Conservation (phyloP, 352 stramenopile species). For the Peronosclerospora sorghi region DNA sequence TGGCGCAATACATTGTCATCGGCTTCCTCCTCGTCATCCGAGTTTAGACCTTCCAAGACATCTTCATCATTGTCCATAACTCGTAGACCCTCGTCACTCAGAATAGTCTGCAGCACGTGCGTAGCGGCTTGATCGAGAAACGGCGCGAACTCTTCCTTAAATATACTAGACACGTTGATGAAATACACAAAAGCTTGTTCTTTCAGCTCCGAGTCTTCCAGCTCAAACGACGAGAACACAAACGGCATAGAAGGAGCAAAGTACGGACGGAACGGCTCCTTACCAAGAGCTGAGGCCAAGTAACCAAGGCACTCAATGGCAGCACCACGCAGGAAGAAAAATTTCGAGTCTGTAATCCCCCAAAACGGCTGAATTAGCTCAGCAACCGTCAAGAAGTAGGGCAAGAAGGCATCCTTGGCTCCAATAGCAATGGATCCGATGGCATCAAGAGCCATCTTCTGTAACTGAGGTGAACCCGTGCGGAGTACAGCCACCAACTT, state of each 20-base stretch:
- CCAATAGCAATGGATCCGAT: slow-evolving; percentile 94
- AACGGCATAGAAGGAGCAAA: slow-evolving; percentile 91
- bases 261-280: slow-evolving; percentile 92
- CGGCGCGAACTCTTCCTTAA: slow-evolving; percentile 94
- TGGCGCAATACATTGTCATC: slow-evolving; percentile 60
- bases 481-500: slow-evolving; percentile 92
- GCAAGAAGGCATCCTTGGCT: slow-evolving; percentile 94
- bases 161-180: slow-evolving; percentile 96
- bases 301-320: slow-evolving; percentile 98
- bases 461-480: slow-evolving; percentile 84
- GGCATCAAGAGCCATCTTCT: slow-evolving; percentile 96
- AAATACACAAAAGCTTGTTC: slow-evolving; percentile 98
- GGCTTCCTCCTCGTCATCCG: slow-evolving; percentile 68
- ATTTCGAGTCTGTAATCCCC: slow-evolving; percentile 86
- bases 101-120: slow-evolving; percentile 54
- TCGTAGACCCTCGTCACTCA: slow-evolving; percentile 69
- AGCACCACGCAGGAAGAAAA: slow-evolving; percentile 89
- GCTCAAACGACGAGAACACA: slow-evolving; percentile 87
- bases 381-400: slow-evolving; percentile 88
- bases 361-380: slow-evolving; percentile 86
- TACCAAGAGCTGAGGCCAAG: slow-evolving; percentile 93
- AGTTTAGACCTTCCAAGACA: slow-evolving; percentile 59
- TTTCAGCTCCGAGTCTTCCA: slow-evolving; percentile 94
- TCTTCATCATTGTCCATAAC: slow-evolving; percentile 66
- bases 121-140: slow-evolving; percentile 81